Percentiles rank a stretch among this genome's conserved stretches.
These are phyloP conservation scores for Cystofilobasidium bisporidii DNA, from an alignment of 768 basidiomycete genomes.

Conservation along the genomic window DNA sequence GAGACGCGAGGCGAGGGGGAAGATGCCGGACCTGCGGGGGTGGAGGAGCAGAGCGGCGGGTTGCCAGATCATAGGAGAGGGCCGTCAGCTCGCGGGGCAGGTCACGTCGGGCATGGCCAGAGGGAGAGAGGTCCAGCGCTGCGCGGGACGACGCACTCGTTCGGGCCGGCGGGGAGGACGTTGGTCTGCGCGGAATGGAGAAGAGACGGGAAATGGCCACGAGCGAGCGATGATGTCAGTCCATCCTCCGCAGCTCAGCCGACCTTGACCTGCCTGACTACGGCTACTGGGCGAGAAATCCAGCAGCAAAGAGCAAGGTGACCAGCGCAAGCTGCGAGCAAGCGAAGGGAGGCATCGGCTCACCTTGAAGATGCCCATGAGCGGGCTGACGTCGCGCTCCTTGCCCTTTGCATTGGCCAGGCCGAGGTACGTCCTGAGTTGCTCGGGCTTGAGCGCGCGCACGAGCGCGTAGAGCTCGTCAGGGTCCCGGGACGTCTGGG, in stretches of 20 bases:
- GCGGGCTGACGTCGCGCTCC: constrained; percentile 9
- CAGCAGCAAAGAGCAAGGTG: too few species aligned
- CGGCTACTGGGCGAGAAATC: too few species aligned
- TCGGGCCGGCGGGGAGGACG: constrained; percentile 18
- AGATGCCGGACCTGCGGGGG: constrained; percentile 22
- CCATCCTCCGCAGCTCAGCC: background rate
- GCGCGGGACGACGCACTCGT: constrained; percentile 10
- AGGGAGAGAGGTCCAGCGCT: background rate
- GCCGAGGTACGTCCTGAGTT: background rate
- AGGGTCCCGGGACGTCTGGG: background rate
- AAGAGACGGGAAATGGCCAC: too few species aligned
- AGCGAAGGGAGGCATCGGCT: too few species aligned
- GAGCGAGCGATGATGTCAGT: background rate
- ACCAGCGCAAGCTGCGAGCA: too few species aligned
- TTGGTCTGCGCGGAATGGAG: constrained; percentile 11
- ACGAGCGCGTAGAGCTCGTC: constrained; percentile 8
- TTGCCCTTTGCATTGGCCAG: constrained; percentile 6
- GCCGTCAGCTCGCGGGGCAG: background rate
- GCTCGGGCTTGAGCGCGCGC: background rate
- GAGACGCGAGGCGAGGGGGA: constrained; percentile 23
- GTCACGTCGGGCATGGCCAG: too few species aligned
- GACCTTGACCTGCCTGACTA: too few species aligned
- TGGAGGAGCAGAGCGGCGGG: background rate
- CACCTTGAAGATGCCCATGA: constrained; percentile 27
- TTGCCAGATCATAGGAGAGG: background rate